These are phyloP conservation scores for Fusarium liriodendri DNA, from an alignment of 2,329 filamentous ascomycete species.

Conservation along the genomic window DNA sequence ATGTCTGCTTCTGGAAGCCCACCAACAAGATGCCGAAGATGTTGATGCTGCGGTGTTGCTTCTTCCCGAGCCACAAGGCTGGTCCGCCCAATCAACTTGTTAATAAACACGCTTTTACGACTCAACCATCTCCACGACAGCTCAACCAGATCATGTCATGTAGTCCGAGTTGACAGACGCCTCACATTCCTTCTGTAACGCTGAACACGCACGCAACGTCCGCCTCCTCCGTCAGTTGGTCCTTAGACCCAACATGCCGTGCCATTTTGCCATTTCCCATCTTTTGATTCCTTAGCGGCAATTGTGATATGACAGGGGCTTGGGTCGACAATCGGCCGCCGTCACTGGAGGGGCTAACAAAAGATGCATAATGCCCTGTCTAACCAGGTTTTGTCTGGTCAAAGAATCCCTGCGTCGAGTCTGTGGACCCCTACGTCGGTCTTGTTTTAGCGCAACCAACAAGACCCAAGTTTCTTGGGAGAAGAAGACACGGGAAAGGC, in stretches of 20 bases:
- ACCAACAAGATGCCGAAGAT: background rate
- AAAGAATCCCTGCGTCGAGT: background rate
- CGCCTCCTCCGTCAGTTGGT: background rate
- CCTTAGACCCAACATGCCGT: background rate
- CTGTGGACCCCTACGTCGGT: background rate
- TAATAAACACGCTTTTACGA: background rate
- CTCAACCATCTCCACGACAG: background rate
- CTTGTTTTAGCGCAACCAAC: conserved; percentile 2
- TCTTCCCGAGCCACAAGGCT: background rate
- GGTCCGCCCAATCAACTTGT: background rate
- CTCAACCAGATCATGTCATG: background rate
- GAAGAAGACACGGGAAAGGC: background rate
- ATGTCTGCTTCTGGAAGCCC: background rate
- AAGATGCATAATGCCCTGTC: conserved; percentile 2
- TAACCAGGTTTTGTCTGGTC: background rate
- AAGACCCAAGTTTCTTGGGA: background rate
- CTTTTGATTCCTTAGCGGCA: background rate
- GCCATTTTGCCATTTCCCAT: background rate
- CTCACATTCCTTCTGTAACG: background rate
- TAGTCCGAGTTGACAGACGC: background rate
- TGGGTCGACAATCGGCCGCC: background rate
- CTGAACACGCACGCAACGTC: background rate
- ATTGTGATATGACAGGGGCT: background rate
- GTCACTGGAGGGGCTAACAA: background rate
- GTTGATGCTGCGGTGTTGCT: background rate